phyloP scores from a whole-genome alignment of 164 flowering plant genomes.

The Nymphaea colorata region DNA sequence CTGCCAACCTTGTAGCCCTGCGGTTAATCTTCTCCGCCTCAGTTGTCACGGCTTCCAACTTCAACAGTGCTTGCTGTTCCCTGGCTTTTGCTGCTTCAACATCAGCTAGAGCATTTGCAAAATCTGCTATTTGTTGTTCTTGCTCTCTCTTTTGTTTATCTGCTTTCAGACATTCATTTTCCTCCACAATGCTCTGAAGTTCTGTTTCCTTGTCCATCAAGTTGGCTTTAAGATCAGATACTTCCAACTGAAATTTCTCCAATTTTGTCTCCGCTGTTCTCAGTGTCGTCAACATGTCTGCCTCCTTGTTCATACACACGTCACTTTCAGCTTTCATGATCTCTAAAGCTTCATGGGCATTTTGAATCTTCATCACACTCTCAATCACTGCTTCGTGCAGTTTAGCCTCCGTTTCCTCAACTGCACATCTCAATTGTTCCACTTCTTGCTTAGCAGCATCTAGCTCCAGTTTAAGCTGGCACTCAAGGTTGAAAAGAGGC shows the following conservation, averaged over 20 bases:
- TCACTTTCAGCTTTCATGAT: conserved; percentile 17
- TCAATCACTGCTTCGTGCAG: conserved; percentile 38
- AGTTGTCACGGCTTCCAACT: conserved; percentile 40
- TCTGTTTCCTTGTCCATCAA: conserved; percentile 70
- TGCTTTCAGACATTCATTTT: conserved; percentile 51
- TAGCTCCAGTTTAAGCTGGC: conserved; percentile 23
- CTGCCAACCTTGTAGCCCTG: conserved; percentile 40
- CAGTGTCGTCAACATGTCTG: conserved; percentile 40
- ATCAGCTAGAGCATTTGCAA: conserved; percentile 18
- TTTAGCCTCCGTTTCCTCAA: conserved; percentile 42
- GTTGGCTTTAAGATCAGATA: conserved; percentile 37
- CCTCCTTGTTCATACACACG: conserved; percentile 17
- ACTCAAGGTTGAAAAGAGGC: conserved; percentile 12
- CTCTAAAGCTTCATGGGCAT: conserved; percentile 44
- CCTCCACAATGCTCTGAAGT: conserved; percentile 43
- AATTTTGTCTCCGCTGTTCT: conserved; percentile 32
- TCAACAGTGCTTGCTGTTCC: conserved; percentile 50
- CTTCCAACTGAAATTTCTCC: conserved; percentile 19
- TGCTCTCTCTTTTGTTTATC: conserved; percentile 31
- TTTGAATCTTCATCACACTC: conserved; percentile 26
- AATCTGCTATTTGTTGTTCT: conserved; percentile 13
- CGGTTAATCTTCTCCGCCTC: conserved; percentile 56
- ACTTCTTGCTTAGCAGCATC: conserved; percentile 31
- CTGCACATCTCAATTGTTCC: conserved; percentile 27
- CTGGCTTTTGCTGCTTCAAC: conserved; percentile 38